Conservation (phyloP, 495 filamentous ascomycete genomes). For the Aspergillus diversus region DNA sequence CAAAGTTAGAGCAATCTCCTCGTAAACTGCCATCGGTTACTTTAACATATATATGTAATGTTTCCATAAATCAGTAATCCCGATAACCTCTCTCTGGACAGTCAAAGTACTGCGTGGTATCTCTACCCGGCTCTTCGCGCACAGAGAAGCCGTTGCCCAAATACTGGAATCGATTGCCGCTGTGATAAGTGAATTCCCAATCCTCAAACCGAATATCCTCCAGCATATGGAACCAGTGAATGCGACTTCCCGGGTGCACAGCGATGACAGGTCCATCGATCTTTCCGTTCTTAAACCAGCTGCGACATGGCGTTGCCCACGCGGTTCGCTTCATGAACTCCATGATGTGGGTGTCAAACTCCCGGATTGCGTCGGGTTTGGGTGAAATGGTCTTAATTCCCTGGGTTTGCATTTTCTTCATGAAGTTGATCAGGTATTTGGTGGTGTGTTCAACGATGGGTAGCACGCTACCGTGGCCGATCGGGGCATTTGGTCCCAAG, state of each 20-base stretch:
- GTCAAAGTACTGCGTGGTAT: conserved; percentile 14
- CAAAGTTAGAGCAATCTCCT: too few relatives aligned
- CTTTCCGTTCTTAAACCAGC: conserved; percentile 53
- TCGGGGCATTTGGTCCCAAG: conserved; percentile 38
- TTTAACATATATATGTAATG: too few relatives aligned
- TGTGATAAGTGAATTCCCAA: conserved; percentile 48
- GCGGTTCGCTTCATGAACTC: conserved; percentile 52
- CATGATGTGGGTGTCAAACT: conserved; percentile 48
- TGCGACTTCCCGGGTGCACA: conserved; percentile 52
- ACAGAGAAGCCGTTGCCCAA: conserved; percentile 50
- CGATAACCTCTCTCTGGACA: background rate
- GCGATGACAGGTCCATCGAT: conserved; percentile 51
- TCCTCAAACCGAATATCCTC: conserved; percentile 51
- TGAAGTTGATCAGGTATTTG: conserved; percentile 45
- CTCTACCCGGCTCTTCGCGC: conserved; percentile 6
- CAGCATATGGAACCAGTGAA: conserved; percentile 58
- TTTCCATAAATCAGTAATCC: background rate
- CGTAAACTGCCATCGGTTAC: too few relatives aligned
- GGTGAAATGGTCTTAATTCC: conserved; percentile 44
- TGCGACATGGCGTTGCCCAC: conserved; percentile 47
- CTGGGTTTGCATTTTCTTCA: conserved; percentile 51
- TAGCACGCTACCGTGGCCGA: conserved; percentile 43
- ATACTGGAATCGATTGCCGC: conserved; percentile 44
- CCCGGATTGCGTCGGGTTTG: conserved; percentile 44
- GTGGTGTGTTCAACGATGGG: conserved; percentile 50